Evolutionary conservation across 805 yeast species (phyloP).

Genomic region (Yarrowia sp.): DNA sequence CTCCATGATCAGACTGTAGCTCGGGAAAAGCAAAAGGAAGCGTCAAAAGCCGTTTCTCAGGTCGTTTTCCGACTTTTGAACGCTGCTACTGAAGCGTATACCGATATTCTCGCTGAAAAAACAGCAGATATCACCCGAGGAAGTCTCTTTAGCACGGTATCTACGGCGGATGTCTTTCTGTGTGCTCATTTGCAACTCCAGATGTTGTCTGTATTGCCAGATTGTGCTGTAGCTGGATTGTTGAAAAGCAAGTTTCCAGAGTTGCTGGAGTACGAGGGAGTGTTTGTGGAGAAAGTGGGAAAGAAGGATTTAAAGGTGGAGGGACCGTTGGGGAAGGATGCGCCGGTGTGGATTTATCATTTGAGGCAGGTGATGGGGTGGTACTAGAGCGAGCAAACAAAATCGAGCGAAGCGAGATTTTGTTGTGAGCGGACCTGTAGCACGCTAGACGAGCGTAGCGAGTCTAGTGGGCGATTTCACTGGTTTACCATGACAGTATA

Average conservation of each 20-base stretch:
- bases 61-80: background rate
- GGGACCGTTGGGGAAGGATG: conserved; percentile 1
- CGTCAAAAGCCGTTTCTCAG: conserved; percentile 7
- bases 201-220: background rate
- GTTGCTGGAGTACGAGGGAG: background rate
- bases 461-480: background rate
- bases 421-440: background rate
- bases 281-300: background rate
- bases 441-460: background rate
- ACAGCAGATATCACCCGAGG: background rate
- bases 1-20: conserved; percentile 5
- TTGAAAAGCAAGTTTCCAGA: conserved; percentile 10
- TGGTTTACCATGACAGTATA: too few species aligned
- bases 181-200: conserved; percentile 9
- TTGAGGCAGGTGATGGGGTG: conserved; percentile 13
- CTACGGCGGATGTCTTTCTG: conserved; percentile 8
- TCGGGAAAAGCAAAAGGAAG: background rate
- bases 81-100: background rate
- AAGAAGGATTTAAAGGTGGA: background rate
- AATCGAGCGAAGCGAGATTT: background rate
- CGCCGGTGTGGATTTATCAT: background rate
- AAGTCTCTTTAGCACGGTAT: background rate
- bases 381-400: background rate
- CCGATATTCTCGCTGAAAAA: background rate
- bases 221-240: conserved; percentile 11